These are phyloP conservation scores for Colletotrichum sublineola DNA, from an alignment of 2,329 filamentous ascomycete genomes.

Conservation along the genomic window DNA sequence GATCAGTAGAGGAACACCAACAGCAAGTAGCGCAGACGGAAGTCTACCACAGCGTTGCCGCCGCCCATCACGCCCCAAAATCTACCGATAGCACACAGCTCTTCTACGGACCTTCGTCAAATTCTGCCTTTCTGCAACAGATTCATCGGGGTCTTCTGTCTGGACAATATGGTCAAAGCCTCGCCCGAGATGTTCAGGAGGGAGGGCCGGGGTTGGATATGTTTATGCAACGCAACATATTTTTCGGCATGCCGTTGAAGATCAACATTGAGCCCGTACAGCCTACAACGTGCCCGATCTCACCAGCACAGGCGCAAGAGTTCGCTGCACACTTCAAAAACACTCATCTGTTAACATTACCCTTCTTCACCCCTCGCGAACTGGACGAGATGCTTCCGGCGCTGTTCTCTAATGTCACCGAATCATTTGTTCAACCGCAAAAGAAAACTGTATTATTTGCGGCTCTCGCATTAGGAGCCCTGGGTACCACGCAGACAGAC, in stretches of 20 bases:
- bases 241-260: slow-evolving; percentile 48
- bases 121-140: slow-evolving; percentile 50
- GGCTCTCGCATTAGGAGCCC: slow-evolving; percentile 47
- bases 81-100: slow-evolving; percentile 47
- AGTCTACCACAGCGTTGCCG: slow-evolving; percentile 45
- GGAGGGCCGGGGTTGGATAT: slow-evolving; percentile 47
- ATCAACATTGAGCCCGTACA: slow-evolving; percentile 39
- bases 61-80: slow-evolving; percentile 43
- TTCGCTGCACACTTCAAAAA: slow-evolving; percentile 44
- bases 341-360: slow-evolving; percentile 39
- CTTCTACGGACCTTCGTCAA: slow-evolving; percentile 48
- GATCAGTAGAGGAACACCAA: slow-evolving; percentile 37
- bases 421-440: slow-evolving; percentile 43
- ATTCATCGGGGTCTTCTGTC: slow-evolving; percentile 48
- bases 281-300: slow-evolving; percentile 29
- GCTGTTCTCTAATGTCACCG: slow-evolving; percentile 40
- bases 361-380: slow-evolving; percentile 44
- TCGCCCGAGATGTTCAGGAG: slow-evolving; percentile 44
- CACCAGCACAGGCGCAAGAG: slow-evolving; percentile 40
- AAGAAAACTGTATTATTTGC: slow-evolving; percentile 44
- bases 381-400: slow-evolving; percentile 44
- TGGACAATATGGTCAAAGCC: slow-evolving; percentile 34
- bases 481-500: slow-evolving; percentile 45
- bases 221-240: slow-evolving; percentile 49
- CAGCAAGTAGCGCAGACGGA: slow-evolving; percentile 52